phyloP scores from a whole-genome alignment of 495 filamentous ascomycete genomes.

The Penicillium roqueforti region DNA sequence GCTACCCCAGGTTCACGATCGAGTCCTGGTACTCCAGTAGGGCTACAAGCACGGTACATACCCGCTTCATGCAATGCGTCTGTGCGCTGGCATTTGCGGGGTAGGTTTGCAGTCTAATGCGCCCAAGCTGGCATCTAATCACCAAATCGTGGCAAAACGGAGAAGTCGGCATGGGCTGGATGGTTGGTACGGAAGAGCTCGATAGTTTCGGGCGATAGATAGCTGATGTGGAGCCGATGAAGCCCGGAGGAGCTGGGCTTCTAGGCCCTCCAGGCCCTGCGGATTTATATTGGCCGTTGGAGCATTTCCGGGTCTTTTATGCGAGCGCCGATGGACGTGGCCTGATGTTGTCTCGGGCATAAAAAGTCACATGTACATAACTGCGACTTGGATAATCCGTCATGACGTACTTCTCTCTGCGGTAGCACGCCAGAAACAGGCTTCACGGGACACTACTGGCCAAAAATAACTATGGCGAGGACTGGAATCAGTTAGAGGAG shows the following conservation, averaged over 20 bases:
- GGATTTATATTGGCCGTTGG: no score
- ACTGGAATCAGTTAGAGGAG: no score
- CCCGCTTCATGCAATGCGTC: background rate
- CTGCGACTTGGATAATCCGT: no score
- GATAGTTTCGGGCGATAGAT: background rate
- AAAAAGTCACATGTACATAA: background rate
- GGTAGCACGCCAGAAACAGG: background rate
- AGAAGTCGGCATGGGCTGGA: no score
- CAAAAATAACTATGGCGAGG: no score
- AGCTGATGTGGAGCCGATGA: background rate
- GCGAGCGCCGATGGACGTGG: background rate
- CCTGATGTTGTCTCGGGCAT: background rate
- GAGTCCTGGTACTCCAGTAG: no score
- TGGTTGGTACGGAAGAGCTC: background rate
- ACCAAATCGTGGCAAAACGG: background rate
- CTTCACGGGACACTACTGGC: no score
- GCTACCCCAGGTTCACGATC: background rate
- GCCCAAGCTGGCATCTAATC: background rate
- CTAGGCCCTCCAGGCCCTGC: no score
- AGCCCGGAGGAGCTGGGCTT: no score
- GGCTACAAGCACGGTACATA: background rate
- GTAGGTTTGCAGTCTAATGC: background rate
- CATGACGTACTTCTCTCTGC: background rate
- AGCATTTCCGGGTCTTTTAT: background rate
- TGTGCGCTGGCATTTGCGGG: slow-evolving; percentile 1